Percentiles rank a stretch among this genome's conserved stretches.
Conservation (phyloP, 345 rosid genomes). For the Eucalyptus decipiens region DNA sequence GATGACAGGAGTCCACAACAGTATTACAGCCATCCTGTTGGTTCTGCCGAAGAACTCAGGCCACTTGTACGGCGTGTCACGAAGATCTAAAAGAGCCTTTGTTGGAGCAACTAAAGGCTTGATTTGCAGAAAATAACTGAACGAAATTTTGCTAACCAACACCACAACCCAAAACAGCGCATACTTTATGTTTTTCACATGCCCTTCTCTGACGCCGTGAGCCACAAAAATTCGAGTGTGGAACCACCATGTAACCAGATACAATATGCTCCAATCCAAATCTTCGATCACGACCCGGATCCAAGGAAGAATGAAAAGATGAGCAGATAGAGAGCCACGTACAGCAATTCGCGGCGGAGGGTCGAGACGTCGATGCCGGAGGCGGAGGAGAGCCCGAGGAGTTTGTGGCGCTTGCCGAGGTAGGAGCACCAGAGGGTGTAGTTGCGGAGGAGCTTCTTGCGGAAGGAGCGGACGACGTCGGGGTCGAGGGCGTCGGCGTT, state of each 20-base stretch:
- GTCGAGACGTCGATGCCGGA: neutral
- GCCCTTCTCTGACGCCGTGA: slow-evolving; percentile 85
- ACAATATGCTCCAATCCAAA: slow-evolving; percentile 44
- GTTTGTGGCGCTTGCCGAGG: slow-evolving; percentile 27
- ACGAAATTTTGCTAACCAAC: slow-evolving; percentile 46
- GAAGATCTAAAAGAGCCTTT: slow-evolving; percentile 27
- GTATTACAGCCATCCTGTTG: slow-evolving; percentile 35
- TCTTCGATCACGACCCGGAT: slow-evolving; percentile 64
- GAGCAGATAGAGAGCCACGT: slow-evolving; percentile 32
- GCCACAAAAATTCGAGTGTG: slow-evolving; percentile 66
- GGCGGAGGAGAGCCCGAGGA: slow-evolving; percentile 3
- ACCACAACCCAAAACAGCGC: slow-evolving; percentile 64
- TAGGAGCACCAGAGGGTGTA: slow-evolving; percentile 77
- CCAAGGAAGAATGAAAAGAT: slow-evolving; percentile 76
- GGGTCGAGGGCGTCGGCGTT: slow-evolving; percentile 44
- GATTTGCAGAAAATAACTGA: slow-evolving; percentile 82
- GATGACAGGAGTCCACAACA: slow-evolving; percentile 73
- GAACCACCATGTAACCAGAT: slow-evolving; percentile 83
- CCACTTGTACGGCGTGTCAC: slow-evolving; percentile 26
- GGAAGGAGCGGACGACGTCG: slow-evolving; percentile 44
- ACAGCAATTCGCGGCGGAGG: slow-evolving; percentile 39
- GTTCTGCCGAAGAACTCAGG: slow-evolving; percentile 63
- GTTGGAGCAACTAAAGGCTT: slow-evolving; percentile 68
- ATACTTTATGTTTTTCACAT: slow-evolving; percentile 56
- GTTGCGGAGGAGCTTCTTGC: slow-evolving; percentile 50